A percentile compares a stretch with the other conserved stretches of the same genome.
These are phyloP conservation scores for Cicer pinnatifidum DNA, from an alignment of 306 rosid species.

Conservation along the genomic window DNA sequence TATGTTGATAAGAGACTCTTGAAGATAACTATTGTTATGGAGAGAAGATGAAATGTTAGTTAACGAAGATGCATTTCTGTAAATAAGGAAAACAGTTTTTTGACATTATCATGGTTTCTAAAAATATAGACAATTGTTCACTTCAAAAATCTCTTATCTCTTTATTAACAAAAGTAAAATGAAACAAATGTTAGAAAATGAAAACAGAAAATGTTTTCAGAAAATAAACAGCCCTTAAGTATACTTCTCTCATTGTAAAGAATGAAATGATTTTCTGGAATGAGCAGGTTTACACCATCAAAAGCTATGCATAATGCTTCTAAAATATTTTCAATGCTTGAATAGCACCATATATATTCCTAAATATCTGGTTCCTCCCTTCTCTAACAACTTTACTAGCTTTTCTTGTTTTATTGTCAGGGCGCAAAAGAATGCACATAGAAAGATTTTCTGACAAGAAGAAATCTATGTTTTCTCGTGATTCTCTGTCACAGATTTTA, in stretches of 20 bases:
- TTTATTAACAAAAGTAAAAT: too few species aligned
- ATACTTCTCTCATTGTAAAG: conserved; percentile 1
- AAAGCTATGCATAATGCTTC: not conserved
- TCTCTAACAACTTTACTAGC: not conserved
- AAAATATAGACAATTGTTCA: too few species aligned
- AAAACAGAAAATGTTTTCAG: too few species aligned
- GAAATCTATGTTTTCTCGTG: conserved; percentile 50
- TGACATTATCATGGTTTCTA: too few species aligned
- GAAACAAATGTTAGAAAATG: too few species aligned
- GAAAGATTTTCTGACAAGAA: conserved; percentile 57
- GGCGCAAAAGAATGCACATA: conserved; percentile 47
- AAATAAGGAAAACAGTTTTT: too few species aligned
- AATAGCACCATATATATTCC: conserved; percentile 17
- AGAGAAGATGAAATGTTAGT: too few species aligned
- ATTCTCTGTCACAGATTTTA: conserved; percentile 63
- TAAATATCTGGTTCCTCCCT: conserved; percentile 14
- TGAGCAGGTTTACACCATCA: conserved; percentile 16
- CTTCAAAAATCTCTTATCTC: too few species aligned
- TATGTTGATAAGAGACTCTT: too few species aligned
- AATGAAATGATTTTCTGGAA: not conserved
- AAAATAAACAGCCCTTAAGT: not conserved
- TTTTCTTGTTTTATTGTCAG: conserved; percentile 51
- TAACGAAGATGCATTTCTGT: too few species aligned
- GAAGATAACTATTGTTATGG: too few species aligned
- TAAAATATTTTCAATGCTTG: not conserved